Base-by-base conservation (phyloP, 306 rosid genomes). In the Geum urbanum region DNA sequence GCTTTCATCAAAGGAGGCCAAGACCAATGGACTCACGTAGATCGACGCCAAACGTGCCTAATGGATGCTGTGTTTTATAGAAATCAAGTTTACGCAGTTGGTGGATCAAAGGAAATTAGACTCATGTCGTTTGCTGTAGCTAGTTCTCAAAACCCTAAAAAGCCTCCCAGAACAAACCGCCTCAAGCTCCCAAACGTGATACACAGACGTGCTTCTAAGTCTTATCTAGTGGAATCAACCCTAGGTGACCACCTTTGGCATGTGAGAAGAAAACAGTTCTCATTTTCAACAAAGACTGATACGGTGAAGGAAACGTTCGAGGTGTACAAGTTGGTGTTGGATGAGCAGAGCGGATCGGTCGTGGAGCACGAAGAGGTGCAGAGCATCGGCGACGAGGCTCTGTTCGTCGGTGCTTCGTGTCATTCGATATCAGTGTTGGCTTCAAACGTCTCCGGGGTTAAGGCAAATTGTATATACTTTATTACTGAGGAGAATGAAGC, bases 271-370 rank as follows among this genome's bases (percentile, higher is more conserved):
- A 37, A 22, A 12, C 6, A n/a, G n/a, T n/a, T 24, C 8, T 20
- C 16, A 4, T 24, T 5, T 56, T 1, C 39, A 24, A 9, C 4
- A 1, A 11, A 2, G 5, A 9, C 5, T 2, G 5, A 20, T 8
- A 19, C 3, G 2, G 12, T 22, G 39, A 24, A 4, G 11, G 40
- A 24, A 39, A 5, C 0, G 40, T 55, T 55, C 19, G 5, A 3
- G 16, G 61, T 55, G 20, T 55, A 56, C 40, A 56, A 56, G 62
- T 40, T 55, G 61, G 61, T 22, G 62, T 56, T 56, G 5, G 16
- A 55, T 12, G 62, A 56, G 3, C 10, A 56, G 11, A 39, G 24
- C 9, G 40, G 62, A 56, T 56, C 62, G 37, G 40, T 56, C 22
- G 40, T 22, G 61, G 39, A 55, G 22, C 14, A 22, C 10, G 16